Evolutionary conservation across 2,329 filamentous ascomycete species (phyloP), one percentile per base, ranked within the genome.

Genomic region (Aspergillus sp.): DNA sequence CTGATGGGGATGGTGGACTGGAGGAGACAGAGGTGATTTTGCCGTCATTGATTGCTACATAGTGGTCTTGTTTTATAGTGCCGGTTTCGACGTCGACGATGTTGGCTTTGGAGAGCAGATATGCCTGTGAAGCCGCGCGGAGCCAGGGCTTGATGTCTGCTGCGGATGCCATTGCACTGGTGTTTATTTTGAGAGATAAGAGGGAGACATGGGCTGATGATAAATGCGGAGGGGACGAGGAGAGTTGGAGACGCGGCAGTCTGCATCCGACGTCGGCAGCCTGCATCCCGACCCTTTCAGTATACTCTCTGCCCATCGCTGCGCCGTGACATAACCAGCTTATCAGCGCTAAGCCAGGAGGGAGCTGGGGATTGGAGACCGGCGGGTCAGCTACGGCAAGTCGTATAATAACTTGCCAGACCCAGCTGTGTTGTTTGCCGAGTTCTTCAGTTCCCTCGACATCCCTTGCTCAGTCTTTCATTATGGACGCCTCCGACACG

Each of bases 31-130:
- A 61, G 39, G 61, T 39, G n/a, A 68, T 62, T 58, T 59, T 66
- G 1, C 66, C 66, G 6, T 62, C 11, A 3, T 49, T 41, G 9
- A 65, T 64, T 3, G 62, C 52, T 5, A 68, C 45, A 19, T 27
- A 39, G 9, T 52, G 43, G 6, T 58, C 48, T 17, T 49, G 7
- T 6, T 27, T 5, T 17, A 67, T 58, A n/a, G 35, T 62, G 15
- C 66, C 67, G 9, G 40, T 41, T 27, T 59, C 48, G 2, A 67
- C 61, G 37, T 69, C 67, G 7, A 69, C 60, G 15, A 69, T 50
- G 47, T 66, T 64, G 49, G 66, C 67, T 14, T 66, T 64, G 27
- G 39, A 53, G 57, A 69, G 62, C 15, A 64, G 48, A 49, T 51
- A 69, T 3, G 47, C 49, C 12, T 45, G 52, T 3, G 62, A 59